A percentile compares a stretch with the other conserved stretches of the same genome.
Conservation (phyloP, 768 basidiomycete genomes). For the Cytidiella melzeri region DNA sequence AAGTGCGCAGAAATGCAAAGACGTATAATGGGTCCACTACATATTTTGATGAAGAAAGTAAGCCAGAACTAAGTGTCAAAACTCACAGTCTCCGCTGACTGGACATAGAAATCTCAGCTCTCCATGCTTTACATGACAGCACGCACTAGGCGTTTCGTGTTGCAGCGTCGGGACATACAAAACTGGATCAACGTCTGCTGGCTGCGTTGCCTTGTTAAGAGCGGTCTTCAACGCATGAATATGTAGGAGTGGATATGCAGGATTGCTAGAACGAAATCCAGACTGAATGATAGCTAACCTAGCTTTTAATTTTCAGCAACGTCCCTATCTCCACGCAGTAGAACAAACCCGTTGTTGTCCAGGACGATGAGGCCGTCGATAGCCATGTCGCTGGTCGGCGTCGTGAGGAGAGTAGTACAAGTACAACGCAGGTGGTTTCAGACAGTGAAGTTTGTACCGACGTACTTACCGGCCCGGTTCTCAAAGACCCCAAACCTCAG, state of each 20-base stretch:
- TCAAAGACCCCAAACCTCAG: too few species aligned
- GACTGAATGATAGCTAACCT: slow-evolving; percentile 77
- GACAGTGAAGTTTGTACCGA: too few species aligned
- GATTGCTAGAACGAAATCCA: slow-evolving; percentile 71
- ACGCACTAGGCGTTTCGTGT: slow-evolving; percentile 53
- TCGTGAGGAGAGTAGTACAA: background rate
- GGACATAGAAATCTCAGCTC: slow-evolving; percentile 78
- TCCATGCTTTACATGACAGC: slow-evolving; percentile 75
- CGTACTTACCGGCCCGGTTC: too few species aligned
- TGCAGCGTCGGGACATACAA: slow-evolving; percentile 54
- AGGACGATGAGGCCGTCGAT: slow-evolving; percentile 81
- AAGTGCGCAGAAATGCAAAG: slow-evolving; percentile 83
- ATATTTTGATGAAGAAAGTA: background rate
- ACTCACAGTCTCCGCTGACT: slow-evolving; percentile 78
- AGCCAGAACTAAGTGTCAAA: background rate
- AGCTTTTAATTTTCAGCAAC: background rate
- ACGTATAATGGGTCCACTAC: slow-evolving; percentile 86
- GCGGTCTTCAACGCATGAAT: slow-evolving; percentile 81
- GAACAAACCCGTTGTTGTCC: slow-evolving; percentile 65
- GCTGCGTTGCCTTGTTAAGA: slow-evolving; percentile 46
- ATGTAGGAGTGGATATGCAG: slow-evolving; percentile 78
- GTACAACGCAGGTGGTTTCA: background rate
- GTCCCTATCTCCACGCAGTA: background rate
- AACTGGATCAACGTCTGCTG: slow-evolving; percentile 65
- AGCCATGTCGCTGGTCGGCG: slow-evolving; percentile 41